A percentile compares a stretch with the other conserved stretches of the same genome.
Evolutionary conservation across 768 basidiomycete genomes (phyloP).

Genomic region (Suillus fuscotomentosus): DNA sequence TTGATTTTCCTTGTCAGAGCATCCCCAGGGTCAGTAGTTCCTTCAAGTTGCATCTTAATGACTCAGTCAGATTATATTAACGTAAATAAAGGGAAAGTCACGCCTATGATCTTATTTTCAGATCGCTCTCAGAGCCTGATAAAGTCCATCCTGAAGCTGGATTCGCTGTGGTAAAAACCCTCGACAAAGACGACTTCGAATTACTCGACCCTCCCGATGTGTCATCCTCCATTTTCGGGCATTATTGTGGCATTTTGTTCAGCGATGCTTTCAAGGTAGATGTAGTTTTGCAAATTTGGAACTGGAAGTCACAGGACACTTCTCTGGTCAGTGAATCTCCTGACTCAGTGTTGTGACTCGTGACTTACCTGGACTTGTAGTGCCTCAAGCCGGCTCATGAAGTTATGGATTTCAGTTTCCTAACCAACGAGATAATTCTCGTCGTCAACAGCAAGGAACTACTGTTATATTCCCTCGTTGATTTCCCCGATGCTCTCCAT

Average conservation of each 20-base stretch:
- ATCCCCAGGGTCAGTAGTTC: not conserved
- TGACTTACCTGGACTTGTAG: not conserved
- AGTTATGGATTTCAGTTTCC: not conserved
- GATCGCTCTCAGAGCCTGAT: not conserved
- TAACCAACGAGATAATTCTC: not conserved
- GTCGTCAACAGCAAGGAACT: not conserved
- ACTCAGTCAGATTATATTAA: not conserved
- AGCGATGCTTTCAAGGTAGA: not conserved
- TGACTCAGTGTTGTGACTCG: not conserved
- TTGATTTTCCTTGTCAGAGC: not conserved
- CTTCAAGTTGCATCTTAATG: not conserved
- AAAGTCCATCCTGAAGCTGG: slow-evolving; percentile 16
- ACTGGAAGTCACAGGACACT: not conserved
- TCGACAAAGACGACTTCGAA: not conserved
- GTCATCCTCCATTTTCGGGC: not conserved
- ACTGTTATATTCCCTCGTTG: not conserved
- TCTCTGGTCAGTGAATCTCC: not conserved
- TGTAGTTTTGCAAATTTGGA: not conserved
- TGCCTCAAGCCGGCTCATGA: not conserved
- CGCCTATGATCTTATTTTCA: not conserved
- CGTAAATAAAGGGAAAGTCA: not conserved
- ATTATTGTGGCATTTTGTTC: not conserved
- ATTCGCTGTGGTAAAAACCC: not conserved
- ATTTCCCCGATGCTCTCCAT: not conserved
- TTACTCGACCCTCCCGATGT: not conserved